Percentiles rank a stretch among this genome's conserved stretches.
These are phyloP conservation scores for Clavaria fumosa DNA, from an alignment of 768 basidiomycete genomes.

Conservation along the genomic window DNA sequence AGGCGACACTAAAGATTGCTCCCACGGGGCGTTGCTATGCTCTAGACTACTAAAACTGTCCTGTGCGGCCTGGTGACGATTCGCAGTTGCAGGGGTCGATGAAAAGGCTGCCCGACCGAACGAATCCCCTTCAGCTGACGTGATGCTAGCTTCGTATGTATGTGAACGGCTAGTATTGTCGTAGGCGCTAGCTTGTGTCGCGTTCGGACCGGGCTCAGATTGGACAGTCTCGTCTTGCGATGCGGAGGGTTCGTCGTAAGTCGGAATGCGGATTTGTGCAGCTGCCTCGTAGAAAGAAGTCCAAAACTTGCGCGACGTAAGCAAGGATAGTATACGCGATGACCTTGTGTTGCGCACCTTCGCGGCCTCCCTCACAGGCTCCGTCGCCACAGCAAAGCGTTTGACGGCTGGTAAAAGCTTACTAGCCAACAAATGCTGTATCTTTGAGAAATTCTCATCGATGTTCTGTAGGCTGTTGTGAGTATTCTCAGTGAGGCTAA, in stretches of 20 bases:
- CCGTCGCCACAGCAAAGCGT: slow-evolving; percentile 72
- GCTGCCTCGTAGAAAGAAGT: slow-evolving; percentile 91
- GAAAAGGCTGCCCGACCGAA: slow-evolving; percentile 62
- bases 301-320: slow-evolving; percentile 58
- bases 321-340: not conserved
- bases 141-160: slow-evolving; percentile 27
- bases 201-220: slow-evolving; percentile 14
- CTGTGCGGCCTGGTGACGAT: slow-evolving; percentile 16
- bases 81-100: slow-evolving; percentile 55
- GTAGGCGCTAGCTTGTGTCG: slow-evolving; percentile 13
- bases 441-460: slow-evolving; percentile 85
- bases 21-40: slow-evolving; percentile 50
- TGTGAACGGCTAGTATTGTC: slow-evolving; percentile 11
- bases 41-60: slow-evolving; percentile 25
- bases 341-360: slow-evolving; percentile 38
- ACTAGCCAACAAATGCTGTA: slow-evolving; percentile 72
- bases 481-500: not conserved
- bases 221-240: slow-evolving; percentile 32
- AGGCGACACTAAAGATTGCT: slow-evolving; percentile 59
- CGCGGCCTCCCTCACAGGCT: slow-evolving; percentile 81
- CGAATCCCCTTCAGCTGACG: slow-evolving; percentile 42
- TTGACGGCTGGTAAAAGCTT: slow-evolving; percentile 80
- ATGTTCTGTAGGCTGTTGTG: slow-evolving; percentile 42
- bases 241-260: slow-evolving; percentile 51
- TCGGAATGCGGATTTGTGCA: slow-evolving; percentile 72